A percentile compares a stretch with the other conserved stretches of the same genome.
These are phyloP conservation scores for Cudoniella acicularis DNA, from an alignment of 495 filamentous ascomycete genomes.

Conservation along the genomic window DNA sequence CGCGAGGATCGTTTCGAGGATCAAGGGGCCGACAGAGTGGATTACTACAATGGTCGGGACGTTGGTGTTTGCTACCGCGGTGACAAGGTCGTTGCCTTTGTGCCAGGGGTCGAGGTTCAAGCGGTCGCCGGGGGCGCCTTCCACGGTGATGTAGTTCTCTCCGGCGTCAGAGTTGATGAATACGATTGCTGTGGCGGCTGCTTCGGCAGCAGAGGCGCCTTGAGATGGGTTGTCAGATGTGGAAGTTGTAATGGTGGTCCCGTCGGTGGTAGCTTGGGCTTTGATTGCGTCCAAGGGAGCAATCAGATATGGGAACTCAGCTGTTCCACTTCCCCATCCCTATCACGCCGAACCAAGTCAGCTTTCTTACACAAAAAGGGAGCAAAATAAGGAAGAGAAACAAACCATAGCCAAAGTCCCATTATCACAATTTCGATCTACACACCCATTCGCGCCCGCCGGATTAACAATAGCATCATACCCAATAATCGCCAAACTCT, in stretches of 20 bases:
- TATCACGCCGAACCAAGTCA: slow-evolving; percentile 35
- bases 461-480: slow-evolving; percentile 75
- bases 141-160: slow-evolving; percentile 79
- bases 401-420: slow-evolving; percentile 80
- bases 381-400: too few species aligned
- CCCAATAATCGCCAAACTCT: slow-evolving; percentile 73
- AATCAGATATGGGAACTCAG: slow-evolving; percentile 86
- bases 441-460: slow-evolving; percentile 79
- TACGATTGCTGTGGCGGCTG: slow-evolving; percentile 65
- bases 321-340: slow-evolving; percentile 89
- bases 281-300: slow-evolving; percentile 85
- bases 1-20: slow-evolving; percentile 71
- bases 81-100: slow-evolving; percentile 72
- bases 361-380: too few species aligned
- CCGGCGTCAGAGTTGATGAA: slow-evolving; percentile 87
- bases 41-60: slow-evolving; percentile 91
- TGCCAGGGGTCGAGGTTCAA: slow-evolving; percentile 90
- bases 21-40: slow-evolving; percentile 78
- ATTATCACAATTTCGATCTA: slow-evolving; percentile 73
- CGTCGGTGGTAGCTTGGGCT: slow-evolving; percentile 58
- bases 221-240: slow-evolving; percentile 70
- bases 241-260: slow-evolving; percentile 64
- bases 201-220: slow-evolving; percentile 57
- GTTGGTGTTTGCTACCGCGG: slow-evolving; percentile 68
- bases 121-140: slow-evolving; percentile 82